These are phyloP conservation scores for Ophiostoma pallidulum DNA, from an alignment of 2,329 filamentous ascomycete genomes.

Conservation along the genomic window DNA sequence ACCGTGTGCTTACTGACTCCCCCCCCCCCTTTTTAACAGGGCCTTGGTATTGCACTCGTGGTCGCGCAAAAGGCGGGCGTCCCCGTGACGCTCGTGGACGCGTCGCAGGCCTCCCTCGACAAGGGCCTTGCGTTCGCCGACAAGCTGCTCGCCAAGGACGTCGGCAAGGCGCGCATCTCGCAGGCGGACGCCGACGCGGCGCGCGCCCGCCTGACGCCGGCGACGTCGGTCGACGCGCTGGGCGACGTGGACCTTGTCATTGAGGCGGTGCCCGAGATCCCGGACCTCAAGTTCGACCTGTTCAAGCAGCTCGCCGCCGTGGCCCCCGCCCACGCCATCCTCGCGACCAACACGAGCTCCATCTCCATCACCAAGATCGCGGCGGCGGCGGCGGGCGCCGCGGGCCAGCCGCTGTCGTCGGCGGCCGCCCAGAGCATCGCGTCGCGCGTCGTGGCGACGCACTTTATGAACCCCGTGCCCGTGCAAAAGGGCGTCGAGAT, in stretches of 20 bases:
- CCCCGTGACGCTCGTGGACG: slow-evolving; percentile 79
- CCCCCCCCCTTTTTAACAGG: slow-evolving; percentile 52
- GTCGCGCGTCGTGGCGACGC: slow-evolving; percentile 75
- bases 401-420: slow-evolving; percentile 1
- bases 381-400: slow-evolving; percentile 55
- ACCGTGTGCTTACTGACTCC: neutral
- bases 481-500: slow-evolving; percentile 97
- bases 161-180: slow-evolving; percentile 76
- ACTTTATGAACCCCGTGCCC: slow-evolving; percentile 99
- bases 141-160: slow-evolving; percentile 87
- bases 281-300: slow-evolving; percentile 76
- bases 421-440: slow-evolving; percentile 61
- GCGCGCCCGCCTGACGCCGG: slow-evolving; percentile 58
- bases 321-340: slow-evolving; percentile 73
- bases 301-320: slow-evolving; percentile 75
- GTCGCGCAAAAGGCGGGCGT: slow-evolving; percentile 77
- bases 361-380: slow-evolving; percentile 97
- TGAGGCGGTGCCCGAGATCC: slow-evolving; percentile 91
- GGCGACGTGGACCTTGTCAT: slow-evolving; percentile 91
- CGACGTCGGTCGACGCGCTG: slow-evolving; percentile 67
- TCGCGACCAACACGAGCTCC: slow-evolving; percentile 97
- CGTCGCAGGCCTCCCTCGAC: slow-evolving; percentile 71
- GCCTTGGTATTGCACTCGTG: slow-evolving; percentile 89
- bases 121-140: slow-evolving; percentile 90
- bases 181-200: slow-evolving; percentile 69